A percentile compares a stretch with the other conserved stretches of the same genome.
Conservation (phyloP, 345 rosid species). For the Populus deltoides region DNA sequence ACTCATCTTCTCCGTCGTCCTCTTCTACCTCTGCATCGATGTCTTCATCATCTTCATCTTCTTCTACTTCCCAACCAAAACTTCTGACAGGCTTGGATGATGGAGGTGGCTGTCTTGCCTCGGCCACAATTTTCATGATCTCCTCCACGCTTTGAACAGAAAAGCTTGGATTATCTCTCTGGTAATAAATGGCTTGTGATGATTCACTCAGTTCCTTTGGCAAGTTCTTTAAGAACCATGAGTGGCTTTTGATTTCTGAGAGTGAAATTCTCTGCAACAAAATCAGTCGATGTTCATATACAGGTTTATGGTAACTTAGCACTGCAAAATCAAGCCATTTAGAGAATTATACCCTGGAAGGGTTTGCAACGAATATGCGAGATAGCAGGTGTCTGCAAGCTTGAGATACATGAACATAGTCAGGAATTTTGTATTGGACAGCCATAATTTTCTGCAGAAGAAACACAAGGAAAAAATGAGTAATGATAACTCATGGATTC, state of each 20-base stretch:
- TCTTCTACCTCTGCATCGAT: constrained; percentile 58
- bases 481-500: not conserved
- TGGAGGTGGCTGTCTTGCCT: constrained; percentile 74
- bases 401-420: constrained; percentile 76
- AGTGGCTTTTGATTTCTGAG: constrained; percentile 47
- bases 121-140: constrained; percentile 84
- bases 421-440: constrained; percentile 85
- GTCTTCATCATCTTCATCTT: constrained; percentile 46
- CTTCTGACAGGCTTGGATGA: constrained; percentile 50
- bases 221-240: constrained; percentile 93
- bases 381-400: constrained; percentile 79
- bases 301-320: not conserved
- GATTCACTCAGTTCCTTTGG: constrained; percentile 81
- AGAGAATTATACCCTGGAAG: constrained; percentile 51
- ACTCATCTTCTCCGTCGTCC: constrained; percentile 78
- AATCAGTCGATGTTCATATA: not conserved
- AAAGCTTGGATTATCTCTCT: constrained; percentile 66
- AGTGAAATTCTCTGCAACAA: constrained; percentile 25
- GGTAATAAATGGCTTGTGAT: constrained; percentile 72
- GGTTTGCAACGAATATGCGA: constrained; percentile 71
- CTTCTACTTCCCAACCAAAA: constrained; percentile 66
- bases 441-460: constrained; percentile 75
- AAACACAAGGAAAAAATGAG: not conserved
- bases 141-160: constrained; percentile 78
- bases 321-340: not conserved